phyloP scores from a whole-genome alignment of 257 asterid genomes.

The Thymus mandschuricus region DNA sequence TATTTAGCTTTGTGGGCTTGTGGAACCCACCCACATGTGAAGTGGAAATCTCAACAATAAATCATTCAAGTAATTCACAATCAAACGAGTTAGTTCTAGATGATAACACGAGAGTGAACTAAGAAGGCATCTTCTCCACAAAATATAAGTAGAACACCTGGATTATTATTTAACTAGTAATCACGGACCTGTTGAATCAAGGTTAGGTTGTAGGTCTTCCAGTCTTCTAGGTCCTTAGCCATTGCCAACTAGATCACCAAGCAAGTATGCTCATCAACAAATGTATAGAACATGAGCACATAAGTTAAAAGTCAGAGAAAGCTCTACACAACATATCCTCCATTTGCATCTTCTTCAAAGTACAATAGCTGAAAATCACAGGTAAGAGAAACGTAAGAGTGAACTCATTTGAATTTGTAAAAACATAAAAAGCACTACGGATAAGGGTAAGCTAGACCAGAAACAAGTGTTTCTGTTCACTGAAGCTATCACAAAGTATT shows the following conservation, averaged over 20 bases:
- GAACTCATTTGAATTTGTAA: conserved; percentile 19
- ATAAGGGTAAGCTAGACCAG: background rate
- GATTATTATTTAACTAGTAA: no score
- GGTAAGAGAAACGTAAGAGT: conserved; percentile 25
- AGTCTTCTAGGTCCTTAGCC: conserved; percentile 96
- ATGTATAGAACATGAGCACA: conserved; percentile 7
- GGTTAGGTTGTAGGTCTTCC: conserved; percentile 98
- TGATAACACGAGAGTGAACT: no score
- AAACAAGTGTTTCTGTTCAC: conserved; percentile 20
- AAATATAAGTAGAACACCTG: no score
- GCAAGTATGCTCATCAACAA: conserved; percentile 34
- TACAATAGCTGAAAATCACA: conserved; percentile 58
- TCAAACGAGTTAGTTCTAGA: no score
- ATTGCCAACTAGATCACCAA: conserved; percentile 68
- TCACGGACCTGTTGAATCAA: conserved; percentile 49
- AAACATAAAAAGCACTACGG: conserved; percentile 18
- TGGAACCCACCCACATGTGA: no score
- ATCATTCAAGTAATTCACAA: no score
- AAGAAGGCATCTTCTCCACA: no score
- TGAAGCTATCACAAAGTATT: conserved; percentile 13
- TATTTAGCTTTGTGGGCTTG: no score
- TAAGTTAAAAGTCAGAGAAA: conserved; percentile 19
- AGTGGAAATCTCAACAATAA: no score
- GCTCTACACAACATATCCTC: conserved; percentile 78
- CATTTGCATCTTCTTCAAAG: conserved; percentile 91